Base-by-base conservation (phyloP, 2,329 filamentous ascomycete genomes). In the Microsporum ferrugineum region DNA sequence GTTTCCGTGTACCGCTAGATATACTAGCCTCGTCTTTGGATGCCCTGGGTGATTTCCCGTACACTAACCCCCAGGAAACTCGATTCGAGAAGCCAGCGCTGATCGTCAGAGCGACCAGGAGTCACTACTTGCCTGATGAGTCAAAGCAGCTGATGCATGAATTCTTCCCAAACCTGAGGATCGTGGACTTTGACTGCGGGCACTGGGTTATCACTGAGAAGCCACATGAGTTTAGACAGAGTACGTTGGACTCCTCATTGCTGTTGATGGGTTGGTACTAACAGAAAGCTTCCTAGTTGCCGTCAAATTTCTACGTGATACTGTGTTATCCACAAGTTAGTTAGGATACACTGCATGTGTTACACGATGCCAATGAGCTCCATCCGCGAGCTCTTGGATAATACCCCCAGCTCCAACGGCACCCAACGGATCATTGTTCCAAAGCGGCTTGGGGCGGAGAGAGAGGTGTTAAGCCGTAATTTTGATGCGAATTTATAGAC, bases 11-110 rank as follows among this genome's bases (percentile, higher is more conserved):
- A 2, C 90, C 91, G 0, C 76, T 95, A 12, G 78, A 80, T 62
- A 84, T 82, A 5, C 76, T 96, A 0, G 84, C 78, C 5, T 79
- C 79, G 60, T 78, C 83, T 0, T 76, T 95, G 45, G 81, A 84
- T 67, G 79, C 88, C 64, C 81, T 95, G 74, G 88, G 87, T 1
- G 89, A 92, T 67, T 96, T 96, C 67, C 90, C 91, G 0, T 94
- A 85, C 77, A 53, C 23, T 14, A 23, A 60, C 29, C 47, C 58
- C 8, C 31, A 27, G 47, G 88, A 83, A 66, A 58, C 27, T 1
- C 58, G 57, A 12, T 68, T 65, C 5, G 58, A 58, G 7, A 62
- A 61, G 23, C 66, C 64, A 1, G 45, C 60, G 3, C 55, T 68
- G 5, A 67, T 68, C n/a, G 60, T 68, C 53, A 63, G 67, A n/a